Evolutionary conservation across 176 grass and related monocot species (phyloP).

Genomic region (Zea luxurians): DNA sequence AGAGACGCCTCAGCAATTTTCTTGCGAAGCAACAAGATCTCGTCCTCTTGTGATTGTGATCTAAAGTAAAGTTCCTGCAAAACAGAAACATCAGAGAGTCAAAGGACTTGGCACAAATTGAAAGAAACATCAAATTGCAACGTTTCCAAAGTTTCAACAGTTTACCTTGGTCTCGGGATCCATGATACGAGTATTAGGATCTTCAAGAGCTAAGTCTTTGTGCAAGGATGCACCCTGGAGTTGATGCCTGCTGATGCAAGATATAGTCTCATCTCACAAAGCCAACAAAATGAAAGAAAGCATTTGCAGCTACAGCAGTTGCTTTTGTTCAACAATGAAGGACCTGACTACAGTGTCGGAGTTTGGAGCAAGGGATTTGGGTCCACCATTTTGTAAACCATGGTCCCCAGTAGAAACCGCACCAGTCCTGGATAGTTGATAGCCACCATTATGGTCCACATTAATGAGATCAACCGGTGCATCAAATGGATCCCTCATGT

Average conservation of each 20-base stretch:
- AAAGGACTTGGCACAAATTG: slow-evolving; percentile 7
- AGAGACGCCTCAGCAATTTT: slow-evolving; percentile 77
- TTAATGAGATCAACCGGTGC: slow-evolving; percentile 41
- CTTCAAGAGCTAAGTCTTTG: slow-evolving; percentile 45
- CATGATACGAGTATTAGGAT: slow-evolving; percentile 44
- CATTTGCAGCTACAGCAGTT: slow-evolving; percentile 10
- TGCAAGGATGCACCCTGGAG: slow-evolving; percentile 43
- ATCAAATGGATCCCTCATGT: slow-evolving; percentile 71
- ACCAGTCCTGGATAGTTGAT: slow-evolving; percentile 36
- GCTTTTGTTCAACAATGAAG: slow-evolving; percentile 32
- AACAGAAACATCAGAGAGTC: slow-evolving; percentile 25
- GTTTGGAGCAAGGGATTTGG: slow-evolving; percentile 41
- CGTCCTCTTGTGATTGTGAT: slow-evolving; percentile 76
- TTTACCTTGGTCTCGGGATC: slow-evolving; percentile 83
- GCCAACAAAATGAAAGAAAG: slow-evolving; percentile 12
- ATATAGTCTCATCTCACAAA: slow-evolving; percentile 22
- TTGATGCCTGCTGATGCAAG: slow-evolving; percentile 53
- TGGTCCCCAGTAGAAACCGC: slow-evolving; percentile 34
- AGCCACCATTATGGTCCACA: slow-evolving; percentile 36
- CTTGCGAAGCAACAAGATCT: slow-evolving; percentile 72
- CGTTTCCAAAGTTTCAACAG: background rate
- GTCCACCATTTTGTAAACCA: slow-evolving; percentile 49
- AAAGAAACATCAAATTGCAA: slow-evolving; percentile 28
- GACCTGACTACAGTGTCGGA: slow-evolving; percentile 67
- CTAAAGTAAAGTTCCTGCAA: slow-evolving; percentile 75